A percentile compares a stretch with the other conserved stretches of the same genome.
phyloP scores from a whole-genome alignment of 495 filamentous ascomycete species.

The Hypoxylon crocopeplum region DNA sequence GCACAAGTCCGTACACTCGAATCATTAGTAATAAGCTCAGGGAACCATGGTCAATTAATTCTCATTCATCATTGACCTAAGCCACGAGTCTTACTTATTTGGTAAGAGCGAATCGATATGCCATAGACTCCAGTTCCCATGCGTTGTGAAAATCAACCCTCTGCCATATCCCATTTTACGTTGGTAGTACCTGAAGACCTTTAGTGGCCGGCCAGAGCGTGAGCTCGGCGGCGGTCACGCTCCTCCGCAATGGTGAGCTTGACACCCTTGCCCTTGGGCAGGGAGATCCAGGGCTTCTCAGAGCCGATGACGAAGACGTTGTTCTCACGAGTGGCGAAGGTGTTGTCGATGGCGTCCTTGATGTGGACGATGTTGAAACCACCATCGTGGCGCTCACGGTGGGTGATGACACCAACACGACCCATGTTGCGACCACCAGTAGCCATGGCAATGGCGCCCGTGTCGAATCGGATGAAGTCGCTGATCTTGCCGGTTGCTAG shows the following conservation, averaged over 20 bases:
- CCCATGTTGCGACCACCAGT: slow-evolving; percentile 99
- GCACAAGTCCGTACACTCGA: background rate
- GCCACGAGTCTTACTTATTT: slow-evolving; percentile 36
- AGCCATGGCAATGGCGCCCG: slow-evolving; percentile 94
- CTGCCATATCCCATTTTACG: slow-evolving; percentile 38
- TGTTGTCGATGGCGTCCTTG: slow-evolving; percentile 99
- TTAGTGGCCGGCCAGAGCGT: slow-evolving; percentile 70
- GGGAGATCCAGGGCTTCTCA: slow-evolving; percentile 98
- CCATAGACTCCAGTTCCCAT: slow-evolving; percentile 47
- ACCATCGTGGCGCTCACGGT: slow-evolving; percentile 99
- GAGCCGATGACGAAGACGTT: slow-evolving; percentile 98
- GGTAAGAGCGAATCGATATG: slow-evolving; percentile 43
- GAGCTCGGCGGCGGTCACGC: slow-evolving; percentile 91
- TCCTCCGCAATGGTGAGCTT: slow-evolving; percentile 99
- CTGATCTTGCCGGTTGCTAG: slow-evolving; percentile 93
- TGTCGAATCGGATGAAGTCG: slow-evolving; percentile 97
- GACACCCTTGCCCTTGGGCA: slow-evolving; percentile 99
- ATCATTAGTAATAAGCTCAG: background rate
- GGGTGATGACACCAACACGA: slow-evolving; percentile 99
- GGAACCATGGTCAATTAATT: slow-evolving; percentile 45
- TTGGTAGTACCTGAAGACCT: slow-evolving; percentile 25
- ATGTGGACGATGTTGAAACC: slow-evolving; percentile 99
- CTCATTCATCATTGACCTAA: slow-evolving; percentile 47
- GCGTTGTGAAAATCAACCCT: slow-evolving; percentile 42
- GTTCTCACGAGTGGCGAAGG: slow-evolving; percentile 96